phyloP scores from a whole-genome alignment of 257 asterid species.

The Penstemon barbatus region DNA sequence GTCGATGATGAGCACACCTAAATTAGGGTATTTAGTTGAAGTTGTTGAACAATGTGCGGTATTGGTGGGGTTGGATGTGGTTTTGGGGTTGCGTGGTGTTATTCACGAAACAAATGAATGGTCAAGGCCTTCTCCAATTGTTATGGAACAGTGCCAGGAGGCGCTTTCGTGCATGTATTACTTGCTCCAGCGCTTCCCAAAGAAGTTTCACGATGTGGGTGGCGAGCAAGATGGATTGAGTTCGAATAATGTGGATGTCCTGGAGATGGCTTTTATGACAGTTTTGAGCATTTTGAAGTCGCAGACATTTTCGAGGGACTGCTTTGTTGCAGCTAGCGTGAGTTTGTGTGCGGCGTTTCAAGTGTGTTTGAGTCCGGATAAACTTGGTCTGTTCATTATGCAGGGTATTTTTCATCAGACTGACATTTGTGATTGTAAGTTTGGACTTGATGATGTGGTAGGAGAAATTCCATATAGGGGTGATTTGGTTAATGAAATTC shows the following conservation, averaged over 20 bases:
- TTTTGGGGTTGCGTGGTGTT: conserved; percentile 60
- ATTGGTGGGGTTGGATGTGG: conserved; percentile 74
- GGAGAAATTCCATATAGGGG: conserved; percentile 55
- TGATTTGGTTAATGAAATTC: conserved; percentile 57
- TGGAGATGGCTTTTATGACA: conserved; percentile 49
- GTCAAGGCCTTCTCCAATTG: conserved; percentile 87
- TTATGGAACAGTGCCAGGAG: conserved; percentile 96
- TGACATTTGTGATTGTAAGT: conserved; percentile 33
- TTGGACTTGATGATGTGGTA: conserved; percentile 37
- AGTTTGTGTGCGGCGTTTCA: conserved; percentile 80
- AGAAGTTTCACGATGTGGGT: conserved; percentile 35
- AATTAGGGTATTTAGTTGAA: conserved; percentile 75
- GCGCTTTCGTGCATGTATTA: conserved; percentile 92
- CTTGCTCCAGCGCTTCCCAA: conserved; percentile 87
- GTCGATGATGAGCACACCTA: conserved; percentile 89
- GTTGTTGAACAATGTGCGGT: conserved; percentile 75
- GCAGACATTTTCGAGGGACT: conserved; percentile 77
- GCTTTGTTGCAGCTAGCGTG: conserved; percentile 97
- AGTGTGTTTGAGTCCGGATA: conserved; percentile 64
- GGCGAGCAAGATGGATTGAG: conserved; percentile 25
- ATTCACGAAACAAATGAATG: conserved; percentile 54
- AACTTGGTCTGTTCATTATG: conserved; percentile 72
- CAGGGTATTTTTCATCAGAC: conserved; percentile 62
- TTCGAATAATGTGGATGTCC: conserved; percentile 29
- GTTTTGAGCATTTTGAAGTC: conserved; percentile 70